These are phyloP conservation scores for Candida andamanensis DNA, from an alignment of 805 yeast genomes.

Conservation along the genomic window DNA sequence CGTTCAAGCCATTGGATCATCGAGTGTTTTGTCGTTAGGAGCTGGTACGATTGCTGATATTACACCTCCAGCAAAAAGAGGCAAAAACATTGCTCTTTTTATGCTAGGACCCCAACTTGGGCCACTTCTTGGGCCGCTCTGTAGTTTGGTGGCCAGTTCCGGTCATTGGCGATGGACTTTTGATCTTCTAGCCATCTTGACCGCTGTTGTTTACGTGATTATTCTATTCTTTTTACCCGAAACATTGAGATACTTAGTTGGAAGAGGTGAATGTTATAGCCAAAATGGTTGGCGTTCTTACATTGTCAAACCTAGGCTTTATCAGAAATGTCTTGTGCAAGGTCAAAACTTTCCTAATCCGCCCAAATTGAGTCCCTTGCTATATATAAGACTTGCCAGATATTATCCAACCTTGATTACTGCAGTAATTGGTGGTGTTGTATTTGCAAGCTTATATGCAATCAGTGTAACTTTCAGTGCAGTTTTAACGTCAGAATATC, in stretches of 20 bases:
- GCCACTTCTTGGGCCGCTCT: conserved; percentile 33
- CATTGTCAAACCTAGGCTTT: conserved; percentile 23
- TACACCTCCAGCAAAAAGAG: conserved; percentile 25
- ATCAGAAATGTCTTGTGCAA: conserved; percentile 19
- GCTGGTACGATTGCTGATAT: conserved; percentile 34
- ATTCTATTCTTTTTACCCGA: conserved; percentile 33
- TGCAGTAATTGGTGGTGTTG: conserved; percentile 43
- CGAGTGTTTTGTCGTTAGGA: conserved; percentile 33
- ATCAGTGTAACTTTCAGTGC: conserved; percentile 47
- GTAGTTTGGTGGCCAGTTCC: conserved; percentile 21
- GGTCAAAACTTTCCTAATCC: conserved; percentile 37
- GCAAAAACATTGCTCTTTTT: conserved; percentile 26
- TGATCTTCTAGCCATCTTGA: conserved; percentile 27
- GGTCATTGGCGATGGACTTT: conserved; percentile 33
- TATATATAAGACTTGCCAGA: conserved; percentile 31
- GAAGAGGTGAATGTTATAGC: conserved; percentile 23
- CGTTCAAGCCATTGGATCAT: conserved; percentile 34
- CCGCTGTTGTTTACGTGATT: conserved; percentile 17
- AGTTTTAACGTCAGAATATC: conserved; percentile 29
- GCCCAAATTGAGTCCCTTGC: conserved; percentile 37
- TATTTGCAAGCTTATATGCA: conserved; percentile 53
- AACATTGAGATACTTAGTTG: conserved; percentile 34
- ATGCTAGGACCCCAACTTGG: conserved; percentile 39
- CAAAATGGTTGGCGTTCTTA: conserved; percentile 13
- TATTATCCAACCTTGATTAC: conserved; percentile 43